Percentiles rank a stretch among this genome's conserved stretches.
phyloP scores from a whole-genome alignment of 108 stramenopile species.

The Skeletonema menzelii region DNA sequence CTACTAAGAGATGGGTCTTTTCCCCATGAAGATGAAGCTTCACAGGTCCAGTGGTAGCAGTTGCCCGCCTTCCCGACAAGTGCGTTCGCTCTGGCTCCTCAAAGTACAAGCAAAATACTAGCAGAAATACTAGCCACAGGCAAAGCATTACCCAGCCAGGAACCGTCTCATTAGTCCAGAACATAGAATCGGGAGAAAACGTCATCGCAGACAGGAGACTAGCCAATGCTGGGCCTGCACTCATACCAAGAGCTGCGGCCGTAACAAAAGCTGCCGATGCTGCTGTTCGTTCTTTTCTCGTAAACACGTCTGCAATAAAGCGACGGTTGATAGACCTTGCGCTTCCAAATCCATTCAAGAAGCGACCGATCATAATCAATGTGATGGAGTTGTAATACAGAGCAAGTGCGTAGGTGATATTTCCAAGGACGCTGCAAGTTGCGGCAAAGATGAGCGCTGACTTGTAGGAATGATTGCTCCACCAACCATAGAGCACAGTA shows the following conservation, averaged over 20 bases:
- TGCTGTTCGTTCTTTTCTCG: constrained; percentile 63
- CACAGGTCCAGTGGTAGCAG: too few species aligned
- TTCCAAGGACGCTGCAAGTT: constrained; percentile 59
- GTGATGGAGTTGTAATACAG: constrained; percentile 58
- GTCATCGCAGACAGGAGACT: constrained; percentile 44
- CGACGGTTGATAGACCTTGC: constrained; percentile 85
- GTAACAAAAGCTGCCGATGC: constrained; percentile 85
- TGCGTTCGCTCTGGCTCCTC: constrained; percentile 62
- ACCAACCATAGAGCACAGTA: constrained; percentile 71
- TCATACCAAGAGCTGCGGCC: constrained; percentile 80
- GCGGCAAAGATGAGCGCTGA: constrained; percentile 77
- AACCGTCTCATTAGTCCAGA: constrained; percentile 54
- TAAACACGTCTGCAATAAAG: constrained; percentile 86
- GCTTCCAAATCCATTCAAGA: constrained; percentile 83
- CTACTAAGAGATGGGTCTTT: neutral
- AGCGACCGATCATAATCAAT: constrained; percentile 79
- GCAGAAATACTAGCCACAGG: constrained; percentile 62
- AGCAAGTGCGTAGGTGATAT: constrained; percentile 80
- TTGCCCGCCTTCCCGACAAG: neutral
- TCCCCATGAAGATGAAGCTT: too few species aligned
- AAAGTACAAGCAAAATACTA: constrained; percentile 54
- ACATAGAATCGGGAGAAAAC: neutral
- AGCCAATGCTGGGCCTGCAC: constrained; percentile 78
- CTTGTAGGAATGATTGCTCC: constrained; percentile 84
- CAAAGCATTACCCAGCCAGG: constrained; percentile 78